Evolutionary conservation across 202 grass and related monocot genomes (phyloP).

Genomic region (Panicum hallii): DNA sequence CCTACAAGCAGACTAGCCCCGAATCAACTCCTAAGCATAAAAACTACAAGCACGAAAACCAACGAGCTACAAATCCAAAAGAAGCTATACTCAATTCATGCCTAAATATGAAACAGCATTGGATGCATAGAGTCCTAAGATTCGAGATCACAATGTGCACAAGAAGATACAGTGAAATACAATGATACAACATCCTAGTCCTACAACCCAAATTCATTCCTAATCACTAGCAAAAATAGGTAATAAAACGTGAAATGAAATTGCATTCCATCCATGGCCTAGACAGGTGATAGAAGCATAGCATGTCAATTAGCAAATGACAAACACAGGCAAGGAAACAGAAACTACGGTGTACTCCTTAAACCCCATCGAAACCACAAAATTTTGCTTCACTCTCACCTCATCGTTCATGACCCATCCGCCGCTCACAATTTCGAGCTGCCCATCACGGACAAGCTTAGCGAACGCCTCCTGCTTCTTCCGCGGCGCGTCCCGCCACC

Average conservation of each 20-base stretch:
- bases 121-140: not conserved
- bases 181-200: not conserved
- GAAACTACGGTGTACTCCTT: constrained; percentile 4
- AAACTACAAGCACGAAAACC: not conserved
- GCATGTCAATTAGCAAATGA: not conserved
- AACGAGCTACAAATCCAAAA: not conserved
- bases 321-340: constrained; percentile 3
- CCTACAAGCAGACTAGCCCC: not conserved
- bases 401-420: constrained; percentile 99
- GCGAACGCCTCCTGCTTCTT: constrained; percentile 71
- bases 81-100: not conserved
- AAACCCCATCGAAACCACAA: constrained; percentile 43
- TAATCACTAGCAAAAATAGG: constrained; percentile 17
- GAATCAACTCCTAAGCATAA: constrained; percentile 18
- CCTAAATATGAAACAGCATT: not conserved
- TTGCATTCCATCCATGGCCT: constrained; percentile 5
- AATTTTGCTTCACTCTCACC: constrained; percentile 47
- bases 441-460: constrained; percentile 79
- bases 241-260: constrained; percentile 26
- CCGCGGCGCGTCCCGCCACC: constrained; percentile 90
- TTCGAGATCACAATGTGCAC: not conserved
- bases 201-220: not conserved
- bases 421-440: constrained; percentile 96
- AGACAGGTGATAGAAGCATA: constrained; percentile 11
- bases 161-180: not conserved